phyloP scores from a whole-genome alignment of 495 filamentous ascomycete genomes.

The Podospora anserina region DNA sequence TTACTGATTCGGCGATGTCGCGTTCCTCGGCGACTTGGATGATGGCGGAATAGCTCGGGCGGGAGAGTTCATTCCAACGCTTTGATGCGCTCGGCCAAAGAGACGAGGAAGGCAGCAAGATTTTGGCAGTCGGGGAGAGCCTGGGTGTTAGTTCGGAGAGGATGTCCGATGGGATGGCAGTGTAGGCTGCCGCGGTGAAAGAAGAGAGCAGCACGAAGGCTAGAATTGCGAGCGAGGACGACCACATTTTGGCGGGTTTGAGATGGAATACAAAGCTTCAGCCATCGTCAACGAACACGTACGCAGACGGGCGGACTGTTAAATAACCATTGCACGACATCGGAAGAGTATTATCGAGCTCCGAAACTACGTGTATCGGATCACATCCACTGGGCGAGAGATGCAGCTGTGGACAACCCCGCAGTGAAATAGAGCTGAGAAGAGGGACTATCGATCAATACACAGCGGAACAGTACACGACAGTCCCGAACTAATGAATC shows the following conservation, averaged over 20 bases:
- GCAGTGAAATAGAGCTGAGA: neutral
- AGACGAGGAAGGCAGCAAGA: neutral
- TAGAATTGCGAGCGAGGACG: neutral
- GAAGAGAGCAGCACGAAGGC: neutral
- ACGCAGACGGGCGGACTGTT: neutral
- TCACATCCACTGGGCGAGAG: neutral
- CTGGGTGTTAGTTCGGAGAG: neutral
- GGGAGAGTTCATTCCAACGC: neutral
- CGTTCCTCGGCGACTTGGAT: constrained; percentile 48
- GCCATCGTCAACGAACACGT: neutral
- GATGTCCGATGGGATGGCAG: neutral
- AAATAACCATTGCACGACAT: neutral
- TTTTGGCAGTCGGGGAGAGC: neutral
- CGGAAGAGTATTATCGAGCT: neutral
- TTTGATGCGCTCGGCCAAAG: neutral
- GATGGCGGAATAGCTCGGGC: constrained; percentile 28
- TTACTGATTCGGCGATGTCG: constrained; percentile 50
- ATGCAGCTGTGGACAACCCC: neutral
- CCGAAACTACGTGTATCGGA: neutral
- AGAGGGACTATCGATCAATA: neutral
- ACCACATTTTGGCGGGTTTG: neutral
- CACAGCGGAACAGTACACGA: neutral
- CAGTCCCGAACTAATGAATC: neutral
- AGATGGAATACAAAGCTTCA: neutral
- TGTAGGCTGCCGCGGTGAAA: neutral